Evolutionary conservation across 2,329 filamentous ascomycete genomes (phyloP).

Genomic region (Pseudogymnoascus sp.): DNA sequence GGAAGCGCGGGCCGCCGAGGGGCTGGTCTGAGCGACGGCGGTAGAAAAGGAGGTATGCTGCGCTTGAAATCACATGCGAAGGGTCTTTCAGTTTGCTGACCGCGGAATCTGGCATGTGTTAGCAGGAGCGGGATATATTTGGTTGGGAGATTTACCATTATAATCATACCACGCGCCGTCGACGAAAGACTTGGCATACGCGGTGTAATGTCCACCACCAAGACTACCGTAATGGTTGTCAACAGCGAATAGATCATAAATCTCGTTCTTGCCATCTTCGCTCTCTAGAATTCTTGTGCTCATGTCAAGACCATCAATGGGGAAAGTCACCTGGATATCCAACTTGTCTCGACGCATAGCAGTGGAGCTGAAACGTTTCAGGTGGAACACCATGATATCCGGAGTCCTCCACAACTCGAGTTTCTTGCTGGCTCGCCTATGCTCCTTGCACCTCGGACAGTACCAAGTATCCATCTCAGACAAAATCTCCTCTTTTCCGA

Average conservation of each 20-base stretch:
- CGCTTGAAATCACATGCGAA: conserved; percentile 56
- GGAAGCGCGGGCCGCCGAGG: conserved; percentile 70
- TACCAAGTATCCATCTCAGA: conserved; percentile 98
- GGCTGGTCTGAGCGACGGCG: conserved; percentile 69
- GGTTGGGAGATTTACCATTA: conserved; percentile 60
- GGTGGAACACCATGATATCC: conserved; percentile 87
- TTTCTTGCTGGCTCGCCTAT: conserved; percentile 86
- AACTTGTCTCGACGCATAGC: conserved; percentile 81
- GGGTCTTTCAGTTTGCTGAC: conserved; percentile 55
- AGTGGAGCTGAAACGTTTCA: conserved; percentile 89
- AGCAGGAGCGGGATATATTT: conserved; percentile 28
- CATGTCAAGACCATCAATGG: conserved; percentile 77
- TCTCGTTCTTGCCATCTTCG: conserved; percentile 69
- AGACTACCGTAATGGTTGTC: conserved; percentile 94
- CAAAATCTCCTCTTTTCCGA: conserved; percentile 84
- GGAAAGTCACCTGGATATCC: conserved; percentile 84
- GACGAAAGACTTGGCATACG: conserved; percentile 84
- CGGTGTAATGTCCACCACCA: conserved; percentile 92
- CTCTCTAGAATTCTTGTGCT: conserved; percentile 68
- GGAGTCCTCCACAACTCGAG: conserved; percentile 96
- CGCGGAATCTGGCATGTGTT: conserved; percentile 57
- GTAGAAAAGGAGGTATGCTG: conserved; percentile 93
- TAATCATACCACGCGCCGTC: conserved; percentile 92
- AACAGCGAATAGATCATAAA: conserved; percentile 90
- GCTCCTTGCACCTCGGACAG: conserved; percentile 90